Base-by-base conservation (phyloP, 192 early-diverging fungal species). In the Dissophora globulifera region DNA sequence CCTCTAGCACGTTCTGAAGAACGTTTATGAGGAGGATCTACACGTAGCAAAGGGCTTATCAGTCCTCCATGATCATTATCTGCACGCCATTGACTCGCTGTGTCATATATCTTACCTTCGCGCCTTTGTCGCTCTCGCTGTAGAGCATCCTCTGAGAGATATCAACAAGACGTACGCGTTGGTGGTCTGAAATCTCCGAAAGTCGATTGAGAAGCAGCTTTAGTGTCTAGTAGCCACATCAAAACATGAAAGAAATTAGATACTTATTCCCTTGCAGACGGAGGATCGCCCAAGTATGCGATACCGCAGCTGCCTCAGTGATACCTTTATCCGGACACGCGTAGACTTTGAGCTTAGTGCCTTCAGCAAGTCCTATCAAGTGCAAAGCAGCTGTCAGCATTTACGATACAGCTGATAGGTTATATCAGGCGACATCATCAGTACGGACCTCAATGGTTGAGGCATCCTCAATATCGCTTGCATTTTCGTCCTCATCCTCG, bases 161-260 rank as follows among this genome's bases (percentile, higher is more conserved):
- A 38, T 60, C 50, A 50, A 79, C 19, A 17, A 79, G 38, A 2
- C 40, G 27, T 17, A 16, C 26, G 1, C 49, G 60, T 4, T 60
- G 53, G 0, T 38, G 2, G 2, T 7, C n/a, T 3, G 45, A 22
- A 12, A 79, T 49, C 5, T 61, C 62, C 3, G 78, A 52, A 10
- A 79, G 57, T 15, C 62, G 57, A n/a, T 66, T 64, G 5, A 79
- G 45, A 13, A 79, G 67, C 15, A 60, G 23, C 43, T 69, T 79
- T 29, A 70, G 56, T 1, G 62, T 68, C 66, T 79, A 32, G n/a
- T n/a, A n/a, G n/a, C n/a, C n/a, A n/a, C n/a, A n/a, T n/a, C n/a
- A n/a, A n/a, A n/a, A n/a, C n/a, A n/a, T n/a, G n/a, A n/a, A n/a
- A n/a, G n/a, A n/a, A n/a, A n/a, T n/a, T n/a, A n/a, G n/a, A n/a